Evolutionary conservation across 176 grass and related monocot species (phyloP).

Genomic region (Oryza brachyantha): DNA sequence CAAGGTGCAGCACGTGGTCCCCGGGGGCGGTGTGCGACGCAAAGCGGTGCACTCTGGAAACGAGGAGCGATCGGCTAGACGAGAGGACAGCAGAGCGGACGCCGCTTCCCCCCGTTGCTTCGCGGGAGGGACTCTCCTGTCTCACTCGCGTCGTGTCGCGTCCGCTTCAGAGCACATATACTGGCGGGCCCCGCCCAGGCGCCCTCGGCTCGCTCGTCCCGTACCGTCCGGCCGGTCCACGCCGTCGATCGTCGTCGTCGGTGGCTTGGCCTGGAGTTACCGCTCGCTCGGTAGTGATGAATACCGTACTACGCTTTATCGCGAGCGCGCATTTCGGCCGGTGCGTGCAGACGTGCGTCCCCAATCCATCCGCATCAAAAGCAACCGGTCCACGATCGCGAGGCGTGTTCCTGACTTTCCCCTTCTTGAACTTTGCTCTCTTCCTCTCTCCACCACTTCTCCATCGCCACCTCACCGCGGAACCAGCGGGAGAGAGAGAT

Average conservation of each 20-base stretch:
- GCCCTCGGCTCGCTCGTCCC: too few species aligned
- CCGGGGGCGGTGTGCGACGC: too few species aligned
- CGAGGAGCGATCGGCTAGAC: not conserved
- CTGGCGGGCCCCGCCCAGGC: too few species aligned
- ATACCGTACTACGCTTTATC: too few species aligned
- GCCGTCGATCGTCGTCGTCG: not conserved
- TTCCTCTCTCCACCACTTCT: not conserved
- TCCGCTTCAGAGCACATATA: not conserved
- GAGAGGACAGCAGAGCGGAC: too few species aligned
- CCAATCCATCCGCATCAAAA: not conserved
- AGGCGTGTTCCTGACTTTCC: not conserved
- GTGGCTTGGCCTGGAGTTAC: not conserved
- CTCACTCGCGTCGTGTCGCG: not conserved
- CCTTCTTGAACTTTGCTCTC: not conserved
- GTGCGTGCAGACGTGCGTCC: not conserved
- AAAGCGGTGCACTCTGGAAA: not conserved
- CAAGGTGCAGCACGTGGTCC: too few species aligned
- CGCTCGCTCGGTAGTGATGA: too few species aligned
- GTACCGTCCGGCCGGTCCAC: not conserved
- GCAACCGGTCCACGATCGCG: not conserved
- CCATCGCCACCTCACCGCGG: not conserved
- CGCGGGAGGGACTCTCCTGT: not conserved
- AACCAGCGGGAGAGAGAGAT: too few species aligned
- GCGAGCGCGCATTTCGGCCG: not conserved
- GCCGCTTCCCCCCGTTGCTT: not conserved